Evolutionary conservation across 2,329 filamentous ascomycete genomes (phyloP), one percentile per base, ranked within the genome.

Genomic region (Talaromyces albobiverticillius): DNA sequence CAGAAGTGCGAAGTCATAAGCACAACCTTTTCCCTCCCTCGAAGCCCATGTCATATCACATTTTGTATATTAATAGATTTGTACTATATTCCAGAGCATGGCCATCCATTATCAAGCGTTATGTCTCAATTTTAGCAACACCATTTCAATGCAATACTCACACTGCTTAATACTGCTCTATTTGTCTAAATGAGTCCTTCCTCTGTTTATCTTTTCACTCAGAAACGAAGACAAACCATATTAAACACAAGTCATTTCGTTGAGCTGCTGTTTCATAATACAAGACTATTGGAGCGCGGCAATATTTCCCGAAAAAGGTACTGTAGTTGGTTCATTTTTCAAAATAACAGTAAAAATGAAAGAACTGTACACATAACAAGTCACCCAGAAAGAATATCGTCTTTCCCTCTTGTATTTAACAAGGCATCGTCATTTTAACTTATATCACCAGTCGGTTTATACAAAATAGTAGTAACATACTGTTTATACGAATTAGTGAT

Each of bases 381-480:
- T 29, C 41, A 16, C 22, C 41, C 25, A 45, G 14, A 23, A 14
- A 13, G 25, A 25, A 45, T 4, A 16, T 13, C 10, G 22, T 22
- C 2, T 7, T 46, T 46, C 14, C 11, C 47, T 14, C 10, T 11
- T 8, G 18, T 40, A 40, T 40, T 18, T 22, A 40, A 40, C 36
- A 31, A 31, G 18, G 8, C n/a, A 46, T 46, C 41, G 23, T 14
- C 31, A 23, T 46, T 18, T 13, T 31, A 13, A 43, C 22, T 46
- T 46, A 63, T 64, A 57, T 73, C 64, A 26, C 66, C 79, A 18
- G 91, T 90, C 16, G 90, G 91, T 78, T 96, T 97, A 76, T 97
- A 97, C 78, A 97, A 87, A 68, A 97, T 95, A 2, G 92, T 96
- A 3, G 93, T 97, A 32, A 97, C 88, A 73, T 97, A 97, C 93